Base-by-base conservation (phyloP, 768 basidiomycete species). In the Auriscalpium orientale region DNA sequence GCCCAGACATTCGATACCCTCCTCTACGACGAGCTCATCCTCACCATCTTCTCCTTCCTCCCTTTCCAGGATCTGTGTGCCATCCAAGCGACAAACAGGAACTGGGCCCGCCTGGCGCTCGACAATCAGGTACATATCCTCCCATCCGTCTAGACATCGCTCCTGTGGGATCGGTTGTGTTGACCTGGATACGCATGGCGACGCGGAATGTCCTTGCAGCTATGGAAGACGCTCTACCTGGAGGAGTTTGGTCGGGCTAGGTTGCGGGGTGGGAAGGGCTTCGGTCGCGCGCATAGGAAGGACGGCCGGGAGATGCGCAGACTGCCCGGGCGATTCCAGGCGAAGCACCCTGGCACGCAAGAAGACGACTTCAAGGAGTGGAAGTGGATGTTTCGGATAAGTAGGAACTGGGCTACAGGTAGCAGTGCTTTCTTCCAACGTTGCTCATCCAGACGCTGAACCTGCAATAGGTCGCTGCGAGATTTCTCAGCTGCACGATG, bases 301-400 rank as follows among this genome's bases (percentile, higher is more conserved):
- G 83, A 87, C 63, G 83, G 82, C 5, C 74, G 82, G 56, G 77
- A 82, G 65, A 68, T 84, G 40, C 40, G 40, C 15, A 43, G 5
- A 18, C 40, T 43, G 18, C 40, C 21, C 82, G 75, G 62, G 74
- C 78, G 2, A 70, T 91, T 33, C 87, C 87, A 11, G 76, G 74
- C 28, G 70, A 83, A 66, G 78, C 40, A 28, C 49, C 28, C 54
- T 44, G 59, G 70, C 56, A 63, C 64, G 34, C 70, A 73, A 18
- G 65, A 70, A 18, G 66, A 69, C 37, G 66, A 72, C 34, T 56
- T 70, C 47, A 80, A 76, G 65, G 82, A 89, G 65, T 91, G 89
- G 89, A 90, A 88, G 68, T 87, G 81, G 80, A 89, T 91, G 88
- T 91, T 89, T 68, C 79, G 87, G 54, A 86, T 90, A 59, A 89